These are phyloP conservation scores for Rhizophora mangle DNA, from an alignment of 345 rosid genomes.

Conservation along the genomic window DNA sequence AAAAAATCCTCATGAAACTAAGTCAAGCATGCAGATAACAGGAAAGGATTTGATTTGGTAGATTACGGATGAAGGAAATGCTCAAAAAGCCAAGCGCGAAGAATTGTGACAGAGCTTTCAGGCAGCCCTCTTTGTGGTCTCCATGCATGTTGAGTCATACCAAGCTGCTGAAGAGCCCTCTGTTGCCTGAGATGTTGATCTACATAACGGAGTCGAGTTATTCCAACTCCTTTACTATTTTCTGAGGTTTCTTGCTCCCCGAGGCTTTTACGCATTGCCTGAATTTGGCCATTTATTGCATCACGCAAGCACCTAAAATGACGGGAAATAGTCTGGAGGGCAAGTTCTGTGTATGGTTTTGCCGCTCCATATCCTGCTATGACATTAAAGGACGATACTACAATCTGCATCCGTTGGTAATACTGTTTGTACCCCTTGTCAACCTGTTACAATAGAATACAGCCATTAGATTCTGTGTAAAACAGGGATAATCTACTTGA, in stretches of 20 bases:
- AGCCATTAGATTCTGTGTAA: background rate
- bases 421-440: slow-evolving; percentile 84
- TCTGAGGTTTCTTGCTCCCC: slow-evolving; percentile 70
- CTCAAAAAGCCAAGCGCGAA: slow-evolving; percentile 97
- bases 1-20: background rate
- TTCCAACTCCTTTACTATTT: slow-evolving; percentile 51
- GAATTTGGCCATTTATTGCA: slow-evolving; percentile 67
- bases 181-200: slow-evolving; percentile 90
- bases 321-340: slow-evolving; percentile 82
- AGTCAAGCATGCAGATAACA: background rate
- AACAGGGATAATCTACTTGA: too few species aligned
- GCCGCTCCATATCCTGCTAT: slow-evolving; percentile 85
- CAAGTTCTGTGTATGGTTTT: slow-evolving; percentile 82
- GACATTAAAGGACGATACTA: slow-evolving; percentile 73
- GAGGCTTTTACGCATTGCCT: slow-evolving; percentile 51
- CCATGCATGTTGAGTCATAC: slow-evolving; percentile 90
- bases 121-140: slow-evolving; percentile 98
- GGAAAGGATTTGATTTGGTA: background rate
- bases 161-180: slow-evolving; percentile 86
- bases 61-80: slow-evolving; percentile 98
- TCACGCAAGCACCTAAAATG: slow-evolving; percentile 84
- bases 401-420: slow-evolving; percentile 74
- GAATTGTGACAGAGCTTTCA: slow-evolving; percentile 84
- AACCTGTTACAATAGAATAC: slow-evolving; percentile 44
- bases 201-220: slow-evolving; percentile 72